Percentiles rank a stretch among this genome's conserved stretches.
Conservation (phyloP, 2,329 filamentous ascomycete species). For the Purpureocillium takamizusanense region DNA sequence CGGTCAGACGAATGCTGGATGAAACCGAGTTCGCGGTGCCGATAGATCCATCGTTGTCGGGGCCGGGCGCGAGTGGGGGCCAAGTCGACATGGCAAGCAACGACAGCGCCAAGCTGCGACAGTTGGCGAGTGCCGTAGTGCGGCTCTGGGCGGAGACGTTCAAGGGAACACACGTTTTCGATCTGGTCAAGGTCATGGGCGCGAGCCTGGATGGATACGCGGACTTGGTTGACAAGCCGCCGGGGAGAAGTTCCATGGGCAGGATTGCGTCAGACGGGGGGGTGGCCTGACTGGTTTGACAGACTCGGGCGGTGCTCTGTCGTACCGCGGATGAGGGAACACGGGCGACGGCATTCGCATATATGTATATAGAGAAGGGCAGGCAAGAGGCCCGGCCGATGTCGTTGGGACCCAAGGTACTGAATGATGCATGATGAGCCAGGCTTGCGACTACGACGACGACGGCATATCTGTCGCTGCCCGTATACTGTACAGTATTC, state of each 20-base stretch:
- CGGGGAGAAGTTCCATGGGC: conserved; percentile 6
- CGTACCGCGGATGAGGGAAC: no score
- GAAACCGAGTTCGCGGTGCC: conserved; percentile 55
- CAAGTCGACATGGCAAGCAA: conserved; percentile 34
- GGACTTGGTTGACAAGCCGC: conserved; percentile 44
- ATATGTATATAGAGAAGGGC: no score
- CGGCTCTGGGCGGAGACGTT: conserved; percentile 54
- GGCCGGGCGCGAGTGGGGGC: conserved; percentile 22
- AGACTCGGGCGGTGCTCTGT: no score
- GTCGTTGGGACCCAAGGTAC: no score
- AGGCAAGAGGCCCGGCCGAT: no score
- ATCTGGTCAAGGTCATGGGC: conserved; percentile 50
- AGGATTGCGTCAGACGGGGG: conserved; percentile 12
- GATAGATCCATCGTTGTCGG: conserved; percentile 45
- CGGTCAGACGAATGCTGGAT: conserved; percentile 48
- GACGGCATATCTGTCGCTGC: no score
- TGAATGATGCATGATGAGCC: no score
- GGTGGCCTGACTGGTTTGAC: conserved; percentile 4
- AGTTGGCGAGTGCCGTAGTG: conserved; percentile 48
- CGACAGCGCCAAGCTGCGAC: conserved; percentile 42
- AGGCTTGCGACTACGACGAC: no score
- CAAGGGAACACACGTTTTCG: conserved; percentile 52
- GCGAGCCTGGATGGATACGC: conserved; percentile 48
- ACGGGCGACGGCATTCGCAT: no score
- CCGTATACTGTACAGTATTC: no score